Evolutionary conservation across 176 grass and related monocot genomes (phyloP).

Genomic region (Oryza brachyantha): DNA sequence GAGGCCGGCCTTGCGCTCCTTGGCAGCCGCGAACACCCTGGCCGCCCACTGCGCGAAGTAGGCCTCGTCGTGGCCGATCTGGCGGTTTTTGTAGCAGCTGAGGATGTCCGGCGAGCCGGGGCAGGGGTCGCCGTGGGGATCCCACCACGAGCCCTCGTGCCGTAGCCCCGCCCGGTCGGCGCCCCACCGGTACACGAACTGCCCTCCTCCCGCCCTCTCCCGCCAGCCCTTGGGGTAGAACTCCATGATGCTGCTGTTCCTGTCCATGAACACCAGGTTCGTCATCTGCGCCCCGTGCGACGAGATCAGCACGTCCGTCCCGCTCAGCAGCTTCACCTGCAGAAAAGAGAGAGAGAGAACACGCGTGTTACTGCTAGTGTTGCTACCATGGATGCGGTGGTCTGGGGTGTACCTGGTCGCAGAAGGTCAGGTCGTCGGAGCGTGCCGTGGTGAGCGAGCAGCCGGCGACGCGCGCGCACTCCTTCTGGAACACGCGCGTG

Average conservation of each 20-base stretch:
- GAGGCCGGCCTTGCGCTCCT: constrained; percentile 22
- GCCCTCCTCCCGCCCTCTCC: constrained; percentile 42
- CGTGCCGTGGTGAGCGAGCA: constrained; percentile 42
- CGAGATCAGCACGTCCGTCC: constrained; percentile 61
- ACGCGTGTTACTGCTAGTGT: background rate
- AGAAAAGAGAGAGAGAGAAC: background rate
- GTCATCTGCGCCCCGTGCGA: constrained; percentile 75
- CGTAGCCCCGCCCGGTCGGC: constrained; percentile 50
- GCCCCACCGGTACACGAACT: constrained; percentile 71
- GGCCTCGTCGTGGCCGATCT: constrained; percentile 45
- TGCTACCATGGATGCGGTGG: background rate
- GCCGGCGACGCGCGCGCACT: constrained; percentile 37
- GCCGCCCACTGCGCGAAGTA: constrained; percentile 52
- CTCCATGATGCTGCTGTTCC: constrained; percentile 74
- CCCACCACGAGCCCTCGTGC: constrained; percentile 69
- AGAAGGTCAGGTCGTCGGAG: constrained; percentile 59
- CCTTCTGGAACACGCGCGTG: constrained; percentile 35
- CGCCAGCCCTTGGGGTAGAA: constrained; percentile 71
- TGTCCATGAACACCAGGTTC: constrained; percentile 71
- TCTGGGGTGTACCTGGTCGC: constrained; percentile 33
- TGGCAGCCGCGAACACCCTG: constrained; percentile 38
- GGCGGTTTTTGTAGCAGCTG: constrained; percentile 49
- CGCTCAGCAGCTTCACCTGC: constrained; percentile 60
- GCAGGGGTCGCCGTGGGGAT: constrained; percentile 44
- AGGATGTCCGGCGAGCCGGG: background rate